Base-by-base conservation (phyloP, 768 basidiomycete genomes). In the Postia placenta region DNA sequence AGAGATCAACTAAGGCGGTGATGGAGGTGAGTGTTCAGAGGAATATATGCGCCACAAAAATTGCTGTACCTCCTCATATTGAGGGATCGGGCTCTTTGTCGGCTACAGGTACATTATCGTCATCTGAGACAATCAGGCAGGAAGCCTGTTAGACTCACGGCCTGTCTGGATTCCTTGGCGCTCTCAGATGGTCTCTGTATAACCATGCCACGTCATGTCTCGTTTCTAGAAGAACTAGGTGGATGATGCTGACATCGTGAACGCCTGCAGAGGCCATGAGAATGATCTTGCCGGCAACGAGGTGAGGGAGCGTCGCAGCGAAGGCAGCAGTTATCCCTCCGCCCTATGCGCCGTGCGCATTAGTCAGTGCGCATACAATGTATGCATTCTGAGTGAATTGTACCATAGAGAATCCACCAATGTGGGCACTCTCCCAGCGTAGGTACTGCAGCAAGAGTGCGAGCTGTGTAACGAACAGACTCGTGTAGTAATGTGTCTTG, bases 381-480 rank as follows among this genome's bases (percentile, higher is more conserved):
- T 19, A 22, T 40, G 26, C 26, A 27, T 26, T 14, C 27, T 15
- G 70, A n/a, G n/a, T n/a, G n/a, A n/a, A n/a, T n/a, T n/a, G 35
- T 45, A 82, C 87, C 89, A 91, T 90, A 17, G 87, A 90, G 24
- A 87, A 70, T 11, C 86, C 88, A 0, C 78, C 77, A 35, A 91
- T 64, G 45, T 75, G 67, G 0, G 84, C 80, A 47, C 75, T 72
- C 6, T 79, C 73, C 87, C 88, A 91, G 49, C 69, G 73, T 33
- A 91, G 60, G 52, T 88, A 79, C 53, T 91, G 89, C 77, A 92
- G 76, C 42, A 92, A 74, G 5, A 90, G 75, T 0, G 89, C 88
- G 14, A 92, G 81, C 59, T 91, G 87, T 0, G 77, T 78, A 0
- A 80, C 78, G 59, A 83, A 84, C 2, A 91, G 67, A 2, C 71